Evolutionary conservation across 768 basidiomycete species (phyloP), one percentile per base, ranked within the genome.

Genomic region (Rhodotorula graminis): DNA sequence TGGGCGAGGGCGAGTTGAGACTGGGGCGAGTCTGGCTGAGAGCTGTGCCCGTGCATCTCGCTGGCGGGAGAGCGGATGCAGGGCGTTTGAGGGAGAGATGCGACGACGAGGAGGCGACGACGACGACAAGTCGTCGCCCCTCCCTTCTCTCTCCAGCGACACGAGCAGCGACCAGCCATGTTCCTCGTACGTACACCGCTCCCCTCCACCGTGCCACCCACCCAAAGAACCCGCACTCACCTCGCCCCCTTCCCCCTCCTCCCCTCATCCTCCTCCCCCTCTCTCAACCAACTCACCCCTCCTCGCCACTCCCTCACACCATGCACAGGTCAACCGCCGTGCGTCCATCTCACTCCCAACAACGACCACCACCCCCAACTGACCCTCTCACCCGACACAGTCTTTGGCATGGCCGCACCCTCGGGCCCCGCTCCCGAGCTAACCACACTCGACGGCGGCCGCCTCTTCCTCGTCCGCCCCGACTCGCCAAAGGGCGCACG

Each of bases 391-490:
- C 29, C 12, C 21, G 47, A 4, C 25, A 25, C 67, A 73, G 72
- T 73, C 15, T 62, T 73, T 29, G 72, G 72, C 33, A 68, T 68
- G 49, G 44, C 25, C 31, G 60, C 23, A 2, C 29, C 37, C 3
- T 25, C 11, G 42, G 60, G 66, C 0, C 73, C 73, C 11, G 68
- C 73, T 1, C 49, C 70, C 31, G 95, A 98, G 82, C 90, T 98
- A 53, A 91, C 93, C 62, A 94, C 95, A 83, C 91, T 97, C 70
- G 89, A 91, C 31, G 88, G 89, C 47, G 95, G 95, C 4, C 90
- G 92, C 80, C 86, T 99, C 37, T 93, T 89, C 82, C 88, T 97
- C 67, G 88, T 94, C 65, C 87, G 95, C 52, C 91, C 93, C 53
- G 93, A 91, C 65, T 91, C 90, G 77, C 88, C 96, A 77, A 90